Percentiles rank a stretch among this genome's conserved stretches.
Conservation (phyloP, 108 stramenopile species). For the Ochromonas danica region DNA sequence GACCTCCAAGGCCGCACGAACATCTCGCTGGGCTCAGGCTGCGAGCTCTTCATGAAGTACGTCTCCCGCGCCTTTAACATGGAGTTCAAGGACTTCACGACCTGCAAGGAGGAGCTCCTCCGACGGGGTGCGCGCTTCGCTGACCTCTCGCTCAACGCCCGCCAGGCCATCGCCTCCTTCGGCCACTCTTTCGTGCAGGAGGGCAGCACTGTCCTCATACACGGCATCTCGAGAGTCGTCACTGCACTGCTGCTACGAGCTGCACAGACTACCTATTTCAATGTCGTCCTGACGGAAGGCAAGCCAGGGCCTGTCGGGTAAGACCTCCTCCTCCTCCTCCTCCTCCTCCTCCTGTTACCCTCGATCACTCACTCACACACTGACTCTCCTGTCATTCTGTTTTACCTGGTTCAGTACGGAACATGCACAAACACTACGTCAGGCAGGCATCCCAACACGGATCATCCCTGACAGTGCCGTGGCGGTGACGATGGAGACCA, state of each 20-base stretch:
- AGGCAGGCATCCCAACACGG: conserved; percentile 78
- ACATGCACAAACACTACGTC: conserved; percentile 65
- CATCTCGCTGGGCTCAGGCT: conserved; percentile 46
- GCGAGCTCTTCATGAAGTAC: conserved; percentile 64
- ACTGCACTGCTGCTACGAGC: conserved; percentile 72
- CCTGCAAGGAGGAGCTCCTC: conserved; percentile 70
- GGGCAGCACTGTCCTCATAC: conserved; percentile 77
- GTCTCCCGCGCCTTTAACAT: conserved; percentile 72
- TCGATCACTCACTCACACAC: too few relatives aligned
- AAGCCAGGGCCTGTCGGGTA: conserved; percentile 81
- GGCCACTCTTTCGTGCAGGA: conserved; percentile 84
- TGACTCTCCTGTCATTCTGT: neutral
- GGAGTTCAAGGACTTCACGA: conserved; percentile 65
- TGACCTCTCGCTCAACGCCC: conserved; percentile 71
- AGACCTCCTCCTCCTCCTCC: neutral
- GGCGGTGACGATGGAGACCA: conserved; percentile 85
- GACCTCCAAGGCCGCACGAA: conserved; percentile 22
- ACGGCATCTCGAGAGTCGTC: conserved; percentile 85
- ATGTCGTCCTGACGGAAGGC: conserved; percentile 79
- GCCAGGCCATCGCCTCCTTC: conserved; percentile 76
- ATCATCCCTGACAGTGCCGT: conserved; percentile 89
- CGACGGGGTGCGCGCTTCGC: conserved; percentile 86
- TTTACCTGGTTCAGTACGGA: conserved; percentile 33
- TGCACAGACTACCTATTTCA: conserved; percentile 62
- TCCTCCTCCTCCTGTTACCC: neutral